Evolutionary conservation across 2,329 filamentous ascomycete species (phyloP).

Genomic region (Talaromyces rugulosus): DNA sequence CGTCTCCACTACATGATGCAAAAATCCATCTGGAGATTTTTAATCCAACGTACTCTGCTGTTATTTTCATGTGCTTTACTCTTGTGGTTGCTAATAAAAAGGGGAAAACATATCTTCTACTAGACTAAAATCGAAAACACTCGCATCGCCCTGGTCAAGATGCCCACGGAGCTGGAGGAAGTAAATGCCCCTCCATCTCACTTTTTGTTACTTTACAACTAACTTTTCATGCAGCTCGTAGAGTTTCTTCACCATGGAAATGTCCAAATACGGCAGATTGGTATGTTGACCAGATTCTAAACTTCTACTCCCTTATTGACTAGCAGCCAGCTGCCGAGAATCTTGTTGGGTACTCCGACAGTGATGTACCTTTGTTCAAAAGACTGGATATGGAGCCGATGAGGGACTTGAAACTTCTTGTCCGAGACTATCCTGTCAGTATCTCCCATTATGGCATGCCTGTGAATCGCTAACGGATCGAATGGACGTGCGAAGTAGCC

Average conservation of each 20-base stretch:
- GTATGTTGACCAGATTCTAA: conserved; percentile 38
- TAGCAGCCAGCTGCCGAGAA: conserved; percentile 53
- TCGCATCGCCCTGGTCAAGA: conserved; percentile 76
- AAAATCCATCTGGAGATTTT: neutral
- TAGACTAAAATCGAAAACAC: conserved; percentile 64
- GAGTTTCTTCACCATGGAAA: conserved; percentile 92
- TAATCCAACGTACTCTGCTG: conserved; percentile 30
- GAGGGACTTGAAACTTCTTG: conserved; percentile 79
- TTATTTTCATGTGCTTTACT: neutral
- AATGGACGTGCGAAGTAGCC: conserved; percentile 48
- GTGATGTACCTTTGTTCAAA: conserved; percentile 80
- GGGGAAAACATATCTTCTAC: neutral
- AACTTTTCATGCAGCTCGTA: conserved; percentile 60
- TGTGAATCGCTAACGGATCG: neutral
- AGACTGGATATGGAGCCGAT: conserved; percentile 70
- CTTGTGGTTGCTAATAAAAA: neutral
- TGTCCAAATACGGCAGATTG: conserved; percentile 79
- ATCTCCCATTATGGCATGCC: neutral
- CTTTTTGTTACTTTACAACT: conserved; percentile 4
- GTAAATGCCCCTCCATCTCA: conserved; percentile 40
- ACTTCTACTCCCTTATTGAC: conserved; percentile 17
- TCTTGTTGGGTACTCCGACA: conserved; percentile 75
- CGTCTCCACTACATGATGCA: neutral
- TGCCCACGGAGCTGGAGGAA: conserved; percentile 75
- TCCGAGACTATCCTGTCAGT: conserved; percentile 75